Conservation (phyloP, 2,329 filamentous ascomycete species). For the Aureobasidium musti region DNA sequence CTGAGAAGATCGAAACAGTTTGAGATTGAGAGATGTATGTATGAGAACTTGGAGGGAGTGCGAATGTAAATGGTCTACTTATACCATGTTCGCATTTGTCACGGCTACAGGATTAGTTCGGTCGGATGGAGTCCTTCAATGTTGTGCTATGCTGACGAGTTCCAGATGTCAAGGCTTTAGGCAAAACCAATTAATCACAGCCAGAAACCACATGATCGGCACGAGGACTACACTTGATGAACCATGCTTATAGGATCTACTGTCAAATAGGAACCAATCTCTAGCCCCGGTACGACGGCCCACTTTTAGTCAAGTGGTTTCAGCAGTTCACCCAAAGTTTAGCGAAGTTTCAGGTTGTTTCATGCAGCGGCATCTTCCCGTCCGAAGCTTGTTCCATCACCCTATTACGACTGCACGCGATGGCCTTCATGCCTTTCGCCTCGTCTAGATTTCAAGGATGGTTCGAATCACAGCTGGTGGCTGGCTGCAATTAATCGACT, state of each 20-base stretch:
- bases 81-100: not conserved
- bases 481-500: not conserved
- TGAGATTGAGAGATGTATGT: not conserved
- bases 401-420: conserved; percentile 15
- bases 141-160: not conserved
- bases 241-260: not conserved
- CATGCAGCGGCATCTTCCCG: conserved; percentile 10
- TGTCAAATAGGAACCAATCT: not conserved
- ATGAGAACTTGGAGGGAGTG: not conserved
- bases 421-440: not conserved
- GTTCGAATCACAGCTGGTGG: not conserved
- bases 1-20: not conserved
- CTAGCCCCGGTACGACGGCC: not conserved
- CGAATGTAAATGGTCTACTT: not conserved
- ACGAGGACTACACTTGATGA: not conserved
- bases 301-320: not conserved
- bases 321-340: conserved; percentile 5
- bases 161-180: conserved; percentile 4
- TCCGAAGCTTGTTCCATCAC: conserved; percentile 19
- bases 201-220: not conserved
- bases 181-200: conserved; percentile 19
- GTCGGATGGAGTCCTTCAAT: not conserved
- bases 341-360: conserved; percentile 24
- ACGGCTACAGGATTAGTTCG: not conserved
- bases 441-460: not conserved